Percentiles rank a stretch among this genome's conserved stretches.
phyloP scores from a whole-genome alignment of 23 red algal genomes.

The Gracilaria domingensis region DNA sequence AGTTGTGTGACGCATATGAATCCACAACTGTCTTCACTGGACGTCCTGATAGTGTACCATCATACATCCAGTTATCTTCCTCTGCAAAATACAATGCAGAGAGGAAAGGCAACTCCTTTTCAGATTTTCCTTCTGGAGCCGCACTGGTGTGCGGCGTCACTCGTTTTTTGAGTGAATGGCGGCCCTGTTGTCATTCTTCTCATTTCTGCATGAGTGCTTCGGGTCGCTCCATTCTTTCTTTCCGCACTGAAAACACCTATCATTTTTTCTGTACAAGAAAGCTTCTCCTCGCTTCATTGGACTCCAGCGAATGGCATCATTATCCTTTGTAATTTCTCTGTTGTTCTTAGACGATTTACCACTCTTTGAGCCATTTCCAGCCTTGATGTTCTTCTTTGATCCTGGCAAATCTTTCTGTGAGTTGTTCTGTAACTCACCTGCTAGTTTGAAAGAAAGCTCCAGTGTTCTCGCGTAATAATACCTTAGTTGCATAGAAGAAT shows the following conservation, averaged over 20 bases:
- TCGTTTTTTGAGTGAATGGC: slow-evolving; percentile 50
- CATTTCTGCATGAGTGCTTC: not conserved
- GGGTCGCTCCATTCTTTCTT: slow-evolving; percentile 34
- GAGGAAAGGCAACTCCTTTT: slow-evolving; percentile 4
- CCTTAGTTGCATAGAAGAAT: not conserved
- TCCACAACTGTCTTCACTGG: slow-evolving; percentile 19
- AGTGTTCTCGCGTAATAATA: slow-evolving; percentile 5
- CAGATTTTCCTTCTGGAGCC: slow-evolving; percentile 18
- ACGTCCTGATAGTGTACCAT: slow-evolving; percentile 13
- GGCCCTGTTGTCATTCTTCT: not conserved
- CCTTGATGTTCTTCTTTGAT: not conserved
- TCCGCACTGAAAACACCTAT: slow-evolving; percentile 45
- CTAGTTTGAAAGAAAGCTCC: not conserved
- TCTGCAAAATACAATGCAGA: slow-evolving; percentile 25
- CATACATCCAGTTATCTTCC: slow-evolving; percentile 36
- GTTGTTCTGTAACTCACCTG: slow-evolving; percentile 10
- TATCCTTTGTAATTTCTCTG: not conserved
- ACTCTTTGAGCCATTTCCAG: not conserved
- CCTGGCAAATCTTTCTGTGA: not conserved
- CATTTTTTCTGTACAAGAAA: slow-evolving; percentile 26
- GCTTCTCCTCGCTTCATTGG: slow-evolving; percentile 14
- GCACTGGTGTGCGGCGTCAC: slow-evolving; percentile 13
- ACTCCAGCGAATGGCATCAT: slow-evolving; percentile 17
- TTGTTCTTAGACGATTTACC: not conserved
- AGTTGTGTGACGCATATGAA: slow-evolving; percentile 29